These are phyloP conservation scores for Penicillium bovifimosum DNA, from an alignment of 495 filamentous ascomycete species.

Conservation along the genomic window DNA sequence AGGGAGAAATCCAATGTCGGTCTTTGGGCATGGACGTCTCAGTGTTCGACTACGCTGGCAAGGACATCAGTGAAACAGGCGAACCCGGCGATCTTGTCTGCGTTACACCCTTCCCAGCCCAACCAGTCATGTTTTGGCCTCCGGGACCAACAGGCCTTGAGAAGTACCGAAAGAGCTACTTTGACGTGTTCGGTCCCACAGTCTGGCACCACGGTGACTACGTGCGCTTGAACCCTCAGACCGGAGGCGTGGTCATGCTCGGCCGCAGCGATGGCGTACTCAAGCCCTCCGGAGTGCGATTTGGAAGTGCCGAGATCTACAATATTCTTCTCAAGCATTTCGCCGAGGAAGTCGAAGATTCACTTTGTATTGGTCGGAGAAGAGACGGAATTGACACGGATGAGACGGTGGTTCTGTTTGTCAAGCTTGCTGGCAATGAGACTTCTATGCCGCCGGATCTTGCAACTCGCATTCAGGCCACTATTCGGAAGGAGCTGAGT, in stretches of 20 bases:
- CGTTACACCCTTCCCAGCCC: conserved; percentile 77
- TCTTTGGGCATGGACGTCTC: conserved; percentile 88
- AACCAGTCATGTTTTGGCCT: conserved; percentile 81
- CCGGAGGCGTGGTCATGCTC: conserved; percentile 77
- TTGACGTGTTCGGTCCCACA: conserved; percentile 64
- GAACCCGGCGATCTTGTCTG: conserved; percentile 90
- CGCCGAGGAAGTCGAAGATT: conserved; percentile 69
- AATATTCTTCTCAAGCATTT: conserved; percentile 82
- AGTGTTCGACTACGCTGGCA: conserved; percentile 61
- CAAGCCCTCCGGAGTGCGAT: conserved; percentile 82
- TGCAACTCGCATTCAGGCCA: conserved; percentile 51
- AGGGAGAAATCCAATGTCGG: conserved; percentile 84
- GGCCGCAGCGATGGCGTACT: conserved; percentile 87
- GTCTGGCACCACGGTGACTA: conserved; percentile 98
- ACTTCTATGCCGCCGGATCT: conserved; percentile 39
- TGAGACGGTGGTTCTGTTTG: conserved; percentile 81
- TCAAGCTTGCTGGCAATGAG: conserved; percentile 53
- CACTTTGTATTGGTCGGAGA: conserved; percentile 75
- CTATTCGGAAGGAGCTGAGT: conserved; percentile 68
- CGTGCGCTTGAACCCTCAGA: conserved; percentile 65
- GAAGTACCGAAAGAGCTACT: conserved; percentile 79
- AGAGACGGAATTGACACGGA: conserved; percentile 64
- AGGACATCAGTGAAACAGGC: conserved; percentile 47
- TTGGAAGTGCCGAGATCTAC: conserved; percentile 89
- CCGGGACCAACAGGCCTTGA: conserved; percentile 58